Conservation (phyloP, 805 yeast species). For the Metschnikowia kunwiensis region DNA sequence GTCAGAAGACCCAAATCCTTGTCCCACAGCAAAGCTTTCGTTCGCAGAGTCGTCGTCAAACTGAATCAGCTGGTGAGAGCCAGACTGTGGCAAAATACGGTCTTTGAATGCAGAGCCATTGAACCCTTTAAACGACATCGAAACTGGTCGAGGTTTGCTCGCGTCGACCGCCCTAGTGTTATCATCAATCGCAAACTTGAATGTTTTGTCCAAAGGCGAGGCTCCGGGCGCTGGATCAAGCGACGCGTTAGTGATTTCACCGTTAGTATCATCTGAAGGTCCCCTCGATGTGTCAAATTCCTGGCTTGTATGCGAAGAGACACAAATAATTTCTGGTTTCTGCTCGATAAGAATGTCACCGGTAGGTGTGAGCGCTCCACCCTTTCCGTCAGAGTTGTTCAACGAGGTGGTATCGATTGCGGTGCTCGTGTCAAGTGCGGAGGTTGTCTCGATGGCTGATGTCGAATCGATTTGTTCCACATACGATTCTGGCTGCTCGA, state of each 20-base stretch:
- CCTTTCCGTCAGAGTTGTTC: not conserved
- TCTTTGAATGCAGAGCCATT: conserved; percentile 50
- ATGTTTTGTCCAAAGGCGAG: conserved; percentile 14
- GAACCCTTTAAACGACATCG: conserved; percentile 61
- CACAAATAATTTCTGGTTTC: not conserved
- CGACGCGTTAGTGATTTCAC: not conserved
- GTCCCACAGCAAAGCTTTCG: conserved; percentile 34
- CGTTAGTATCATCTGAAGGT: not conserved
- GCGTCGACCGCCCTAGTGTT: not conserved
- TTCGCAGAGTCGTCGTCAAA: conserved; percentile 30
- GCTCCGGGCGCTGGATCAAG: conserved; percentile 5
- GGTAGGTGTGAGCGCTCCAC: not conserved
- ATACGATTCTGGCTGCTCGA: not conserved
- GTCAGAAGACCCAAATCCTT: conserved; percentile 33
- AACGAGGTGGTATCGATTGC: conserved; percentile 6
- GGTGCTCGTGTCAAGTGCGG: conserved; percentile 5
- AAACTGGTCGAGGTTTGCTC: conserved; percentile 33
- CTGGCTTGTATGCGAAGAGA: conserved; percentile 1
- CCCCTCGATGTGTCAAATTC: conserved; percentile 3
- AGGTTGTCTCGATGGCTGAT: conserved; percentile 2
- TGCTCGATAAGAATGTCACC: not conserved
- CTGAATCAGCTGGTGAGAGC: conserved; percentile 42
- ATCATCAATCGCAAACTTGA: conserved; percentile 12
- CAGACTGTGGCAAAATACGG: conserved; percentile 20
- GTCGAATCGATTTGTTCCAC: not conserved